A percentile compares a stretch with the other conserved stretches of the same genome.
Evolutionary conservation across 2,329 filamentous ascomycete species (phyloP).

Genomic region (Fusarium sp.): DNA sequence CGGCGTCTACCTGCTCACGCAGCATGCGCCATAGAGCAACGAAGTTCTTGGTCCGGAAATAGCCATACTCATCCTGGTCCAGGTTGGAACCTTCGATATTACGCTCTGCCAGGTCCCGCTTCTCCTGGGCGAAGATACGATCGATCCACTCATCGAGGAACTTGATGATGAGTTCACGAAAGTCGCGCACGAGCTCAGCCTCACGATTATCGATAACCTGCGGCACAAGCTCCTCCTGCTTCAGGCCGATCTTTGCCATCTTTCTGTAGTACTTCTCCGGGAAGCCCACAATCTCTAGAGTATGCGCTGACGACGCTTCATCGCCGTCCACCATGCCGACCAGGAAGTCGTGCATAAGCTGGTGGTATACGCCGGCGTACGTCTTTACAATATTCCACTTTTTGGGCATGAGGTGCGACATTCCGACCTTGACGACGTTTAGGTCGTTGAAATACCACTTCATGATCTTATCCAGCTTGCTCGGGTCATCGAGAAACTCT

Average conservation of each 20-base stretch:
- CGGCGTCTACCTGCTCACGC: conserved; percentile 89
- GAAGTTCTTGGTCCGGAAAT: conserved; percentile 91
- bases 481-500: conserved; percentile 85
- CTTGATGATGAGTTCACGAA: conserved; percentile 93
- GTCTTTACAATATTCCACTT: conserved; percentile 97
- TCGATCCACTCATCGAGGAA: conserved; percentile 98
- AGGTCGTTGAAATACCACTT: conserved; percentile 99
- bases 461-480: conserved; percentile 85
- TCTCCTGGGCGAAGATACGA: conserved; percentile 86
- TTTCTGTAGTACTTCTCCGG: conserved; percentile 96
- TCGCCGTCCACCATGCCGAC: conserved; percentile 85
- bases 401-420: conserved; percentile 91
- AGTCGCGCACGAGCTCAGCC: conserved; percentile 90
- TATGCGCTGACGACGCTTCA: conserved; percentile 85
- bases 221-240: conserved; percentile 80
- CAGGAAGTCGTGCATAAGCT: conserved; percentile 95
- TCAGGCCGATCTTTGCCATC: conserved; percentile 90
- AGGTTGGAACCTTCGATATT: conserved; percentile 80
- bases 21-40: conserved; percentile 98
- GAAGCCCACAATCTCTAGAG: conserved; percentile 94
- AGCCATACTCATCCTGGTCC: conserved; percentile 88
- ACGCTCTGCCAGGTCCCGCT: conserved; percentile 82
- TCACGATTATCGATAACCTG: conserved; percentile 93
- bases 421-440: conserved; percentile 92
- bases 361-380: conserved; percentile 91